phyloP scores from a whole-genome alignment of 2,329 filamentous ascomycete genomes.

The Apiospora phragmitis region DNA sequence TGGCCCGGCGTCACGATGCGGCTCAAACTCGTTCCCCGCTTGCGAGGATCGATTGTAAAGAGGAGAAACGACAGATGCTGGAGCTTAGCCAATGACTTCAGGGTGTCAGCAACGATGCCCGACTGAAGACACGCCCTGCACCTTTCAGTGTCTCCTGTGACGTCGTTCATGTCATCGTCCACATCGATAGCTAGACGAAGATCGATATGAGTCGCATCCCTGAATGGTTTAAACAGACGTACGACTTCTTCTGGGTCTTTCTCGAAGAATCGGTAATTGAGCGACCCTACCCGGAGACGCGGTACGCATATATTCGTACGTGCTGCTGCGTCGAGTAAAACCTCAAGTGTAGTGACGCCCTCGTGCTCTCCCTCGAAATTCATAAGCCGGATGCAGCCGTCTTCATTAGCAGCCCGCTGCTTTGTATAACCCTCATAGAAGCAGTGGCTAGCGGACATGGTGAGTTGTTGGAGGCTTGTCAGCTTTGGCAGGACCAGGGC shows the following conservation, averaged over 20 bases:
- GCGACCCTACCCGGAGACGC: background rate
- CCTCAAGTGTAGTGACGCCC: background rate
- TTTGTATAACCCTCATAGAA: background rate
- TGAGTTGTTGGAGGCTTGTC: constrained; percentile 20
- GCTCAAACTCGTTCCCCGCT: background rate
- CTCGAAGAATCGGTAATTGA: background rate
- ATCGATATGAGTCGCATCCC: background rate
- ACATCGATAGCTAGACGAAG: background rate
- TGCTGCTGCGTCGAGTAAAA: background rate
- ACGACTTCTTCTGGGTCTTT: background rate
- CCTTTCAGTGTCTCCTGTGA: background rate
- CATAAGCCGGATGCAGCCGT: background rate
- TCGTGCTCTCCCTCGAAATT: background rate
- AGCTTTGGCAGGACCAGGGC: constrained; percentile 15
- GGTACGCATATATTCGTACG: background rate
- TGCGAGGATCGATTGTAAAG: background rate
- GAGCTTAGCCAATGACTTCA: background rate
- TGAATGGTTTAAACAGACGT: background rate
- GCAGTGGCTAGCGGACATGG: background rate
- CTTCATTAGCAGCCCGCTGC: background rate
- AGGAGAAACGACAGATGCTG: background rate
- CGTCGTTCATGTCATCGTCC: background rate
- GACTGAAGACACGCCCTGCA: background rate
- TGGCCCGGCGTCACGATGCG: background rate
- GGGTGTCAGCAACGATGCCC: background rate